phyloP scores from a whole-genome alignment of 352 stramenopile species.

The Phytophthora palmivora region DNA sequence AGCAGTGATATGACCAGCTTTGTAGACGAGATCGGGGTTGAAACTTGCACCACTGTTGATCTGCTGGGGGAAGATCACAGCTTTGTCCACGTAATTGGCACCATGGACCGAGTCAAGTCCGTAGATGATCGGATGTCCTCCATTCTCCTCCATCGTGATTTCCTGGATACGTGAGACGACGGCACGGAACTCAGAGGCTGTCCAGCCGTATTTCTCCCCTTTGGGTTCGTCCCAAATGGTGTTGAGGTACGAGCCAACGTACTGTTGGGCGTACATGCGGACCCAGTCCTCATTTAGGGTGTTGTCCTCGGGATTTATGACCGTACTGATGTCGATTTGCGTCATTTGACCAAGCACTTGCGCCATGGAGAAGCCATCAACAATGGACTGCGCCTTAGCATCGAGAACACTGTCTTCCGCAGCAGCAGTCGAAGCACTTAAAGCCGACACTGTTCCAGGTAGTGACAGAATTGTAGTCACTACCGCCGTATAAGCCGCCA shows the following conservation, averaged over 20 bases:
- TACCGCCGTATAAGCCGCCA: constrained; percentile 8
- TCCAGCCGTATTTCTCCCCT: constrained; percentile 56
- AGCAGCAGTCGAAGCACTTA: constrained; percentile 4
- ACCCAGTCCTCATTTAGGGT: constrained; percentile 63
- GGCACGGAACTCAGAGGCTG: constrained; percentile 61
- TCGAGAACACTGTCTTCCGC: constrained; percentile 10
- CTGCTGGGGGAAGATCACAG: constrained; percentile 86
- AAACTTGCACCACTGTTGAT: constrained; percentile 91
- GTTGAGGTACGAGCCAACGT: constrained; percentile 90
- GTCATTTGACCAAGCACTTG: constrained; percentile 89
- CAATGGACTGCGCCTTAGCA: constrained; percentile 16
- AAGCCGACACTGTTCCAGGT: constrained; percentile 7
- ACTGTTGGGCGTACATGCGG: constrained; percentile 63
- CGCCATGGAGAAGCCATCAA: constrained; percentile 19
- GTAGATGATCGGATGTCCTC: constrained; percentile 74
- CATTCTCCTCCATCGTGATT: constrained; percentile 74
- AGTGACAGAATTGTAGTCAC: constrained; percentile 9
- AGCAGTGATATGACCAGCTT: constrained; percentile 71
- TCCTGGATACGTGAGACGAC: constrained; percentile 76
- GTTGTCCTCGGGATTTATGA: constrained; percentile 64
- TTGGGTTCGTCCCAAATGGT: constrained; percentile 58
- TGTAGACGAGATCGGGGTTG: constrained; percentile 71
- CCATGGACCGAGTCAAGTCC: constrained; percentile 91
- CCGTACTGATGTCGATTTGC: constrained; percentile 84
- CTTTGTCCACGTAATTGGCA: constrained; percentile 80